Evolutionary conservation across 2,329 filamentous ascomycete genomes (phyloP).

Genomic region (Allantophomopsis lycopodina): DNA sequence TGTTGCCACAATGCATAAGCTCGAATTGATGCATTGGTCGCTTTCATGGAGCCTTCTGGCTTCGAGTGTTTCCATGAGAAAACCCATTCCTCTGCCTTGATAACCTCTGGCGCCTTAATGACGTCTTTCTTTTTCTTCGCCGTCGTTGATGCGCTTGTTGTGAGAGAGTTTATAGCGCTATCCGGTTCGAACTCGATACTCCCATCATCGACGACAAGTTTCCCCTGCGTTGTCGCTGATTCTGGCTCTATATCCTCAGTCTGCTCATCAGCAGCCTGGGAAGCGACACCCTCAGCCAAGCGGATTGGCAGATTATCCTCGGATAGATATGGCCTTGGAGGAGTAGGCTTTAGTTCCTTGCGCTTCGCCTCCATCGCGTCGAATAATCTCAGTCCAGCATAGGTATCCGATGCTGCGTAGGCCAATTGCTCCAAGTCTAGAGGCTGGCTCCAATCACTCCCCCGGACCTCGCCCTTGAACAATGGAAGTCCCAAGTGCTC

Average conservation of each 20-base stretch:
- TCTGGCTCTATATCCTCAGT: slow-evolving; percentile 13
- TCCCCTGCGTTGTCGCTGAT: not conserved
- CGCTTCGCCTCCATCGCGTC: slow-evolving; percentile 57
- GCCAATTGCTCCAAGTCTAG: slow-evolving; percentile 52
- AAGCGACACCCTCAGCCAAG: slow-evolving; percentile 28
- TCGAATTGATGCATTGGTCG: slow-evolving; percentile 22
- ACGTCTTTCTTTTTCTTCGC: slow-evolving; percentile 3
- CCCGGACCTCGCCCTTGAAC: slow-evolving; percentile 59
- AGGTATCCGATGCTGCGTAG: slow-evolving; percentile 73
- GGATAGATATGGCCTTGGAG: slow-evolving; percentile 54
- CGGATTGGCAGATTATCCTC: slow-evolving; percentile 54
- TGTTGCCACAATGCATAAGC: slow-evolving; percentile 52
- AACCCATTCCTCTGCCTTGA: not conserved
- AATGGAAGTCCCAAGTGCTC: slow-evolving; percentile 61
- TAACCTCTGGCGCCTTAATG: slow-evolving; percentile 7
- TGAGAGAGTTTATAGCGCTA: too few relatives aligned
- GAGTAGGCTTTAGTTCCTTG: slow-evolving; percentile 49
- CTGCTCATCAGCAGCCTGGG: slow-evolving; percentile 12
- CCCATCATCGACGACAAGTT: not conserved
- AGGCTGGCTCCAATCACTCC: slow-evolving; percentile 57
- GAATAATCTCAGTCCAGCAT: slow-evolving; percentile 64
- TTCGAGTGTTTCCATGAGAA: slow-evolving; percentile 7
- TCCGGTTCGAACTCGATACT: too few relatives aligned
- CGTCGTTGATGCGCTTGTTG: not conserved
- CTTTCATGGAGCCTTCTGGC: slow-evolving; percentile 7